phyloP scores from a whole-genome alignment of 1,284 basidiomycete species.

The Moesziomyces parantarcticus region DNA sequence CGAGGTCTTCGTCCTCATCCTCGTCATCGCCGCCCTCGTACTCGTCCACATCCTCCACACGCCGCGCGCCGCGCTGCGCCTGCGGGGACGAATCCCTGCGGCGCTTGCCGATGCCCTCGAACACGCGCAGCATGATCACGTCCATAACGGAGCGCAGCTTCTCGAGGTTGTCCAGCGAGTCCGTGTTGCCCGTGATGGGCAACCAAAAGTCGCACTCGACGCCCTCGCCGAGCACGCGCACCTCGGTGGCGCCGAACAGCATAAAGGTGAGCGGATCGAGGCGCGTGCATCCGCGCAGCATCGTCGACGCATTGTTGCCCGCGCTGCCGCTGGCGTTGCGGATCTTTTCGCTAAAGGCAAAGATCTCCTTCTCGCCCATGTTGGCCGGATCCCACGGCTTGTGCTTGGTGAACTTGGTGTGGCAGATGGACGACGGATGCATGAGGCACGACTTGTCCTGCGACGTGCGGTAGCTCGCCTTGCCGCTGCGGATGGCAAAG shows the following conservation, averaged over 20 bases:
- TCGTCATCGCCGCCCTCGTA: constrained; percentile 29
- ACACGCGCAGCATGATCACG: constrained; percentile 86
- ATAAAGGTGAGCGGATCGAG: constrained; percentile 91
- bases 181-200: constrained; percentile 79
- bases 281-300: constrained; percentile 75
- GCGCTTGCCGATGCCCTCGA: constrained; percentile 75
- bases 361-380: constrained; percentile 76
- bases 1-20: constrained; percentile 35
- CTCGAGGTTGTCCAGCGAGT: constrained; percentile 84
- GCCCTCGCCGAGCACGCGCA: constrained; percentile 70
- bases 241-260: constrained; percentile 87
- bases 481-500: constrained; percentile 84
- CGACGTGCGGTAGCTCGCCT: constrained; percentile 80
- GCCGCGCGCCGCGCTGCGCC: constrained; percentile 1
- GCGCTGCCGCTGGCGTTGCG: constrained; percentile 76
- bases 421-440: constrained; percentile 88
- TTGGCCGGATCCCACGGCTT: constrained; percentile 69
- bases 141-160: constrained; percentile 86
- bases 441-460: constrained; percentile 88
- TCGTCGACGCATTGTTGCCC: constrained; percentile 73
- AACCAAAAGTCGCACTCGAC: constrained; percentile 89
- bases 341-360: constrained; percentile 86
- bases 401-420: constrained; percentile 75
- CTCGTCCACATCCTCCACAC: constrained; percentile 16
- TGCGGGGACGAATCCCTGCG: constrained; percentile 1